Base-by-base conservation (phyloP, 2,329 filamentous ascomycete genomes). In the Domatiomyces globalis region DNA sequence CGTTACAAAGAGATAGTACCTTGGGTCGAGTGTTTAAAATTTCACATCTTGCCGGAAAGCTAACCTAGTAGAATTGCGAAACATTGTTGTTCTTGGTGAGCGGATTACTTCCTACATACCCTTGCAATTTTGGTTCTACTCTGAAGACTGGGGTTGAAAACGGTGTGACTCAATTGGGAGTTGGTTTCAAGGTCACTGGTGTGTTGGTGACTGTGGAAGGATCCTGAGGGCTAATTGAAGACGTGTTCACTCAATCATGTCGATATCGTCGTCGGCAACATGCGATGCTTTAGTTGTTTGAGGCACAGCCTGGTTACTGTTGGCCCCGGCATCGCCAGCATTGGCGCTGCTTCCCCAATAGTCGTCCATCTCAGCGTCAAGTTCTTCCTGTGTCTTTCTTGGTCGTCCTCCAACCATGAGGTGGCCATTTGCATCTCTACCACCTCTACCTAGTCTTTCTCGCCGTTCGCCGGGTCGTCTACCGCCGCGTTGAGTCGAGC, bases 361-460 rank as follows among this genome's bases (percentile, higher is more conserved):
- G 64, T 95, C 87, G 27, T 83, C 87, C 89, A 95, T 95, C 69
- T 95, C 89, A n/a, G 86, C 87, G 66, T 95, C 89, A 43, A 95
- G 74, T 65, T 95, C 87, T 61, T 94, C 86, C 59, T 88, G 84
- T 0, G 89, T 95, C 77, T 94, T 95, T 69, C 80, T 84, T 1
- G 81, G 75, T 47, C 86, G 77, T 42, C 77, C 76, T 49, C 78
- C 75, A 17, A 71, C 73, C 46, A 71, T 12, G 29, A 47, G 71
- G 29, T 70, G 58, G 68, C 71, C 54, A 67, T 64, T 62, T 58
- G 52, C 60, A 50, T 54, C 63, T 53, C 52, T 56, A 43, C 52
- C 54, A 22, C 57, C 62, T 19, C 63, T 61, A 25, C 63, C 60
- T 42, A 63, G 64, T 43, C 64, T 63, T 56, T 71, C 71, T 51